Evolutionary conservation across 352 stramenopile species (phyloP).

Genomic region (Plasmopara muralis): DNA sequence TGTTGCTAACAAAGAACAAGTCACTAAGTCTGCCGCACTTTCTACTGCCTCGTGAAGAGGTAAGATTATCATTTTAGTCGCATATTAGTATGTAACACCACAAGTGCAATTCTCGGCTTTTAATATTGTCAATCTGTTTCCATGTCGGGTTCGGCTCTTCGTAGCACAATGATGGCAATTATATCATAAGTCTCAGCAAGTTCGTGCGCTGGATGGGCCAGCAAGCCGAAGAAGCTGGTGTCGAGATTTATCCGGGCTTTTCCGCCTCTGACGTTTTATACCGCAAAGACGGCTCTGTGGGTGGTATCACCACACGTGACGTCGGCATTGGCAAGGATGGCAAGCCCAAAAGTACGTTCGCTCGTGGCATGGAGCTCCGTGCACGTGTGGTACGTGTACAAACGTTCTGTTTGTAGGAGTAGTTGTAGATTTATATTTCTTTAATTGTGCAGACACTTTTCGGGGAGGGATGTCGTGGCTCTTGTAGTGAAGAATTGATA

Average conservation of each 20-base stretch:
- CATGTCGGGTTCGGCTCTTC: constrained; percentile 16
- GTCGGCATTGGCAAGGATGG: constrained; percentile 97
- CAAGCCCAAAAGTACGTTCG: constrained; percentile 94
- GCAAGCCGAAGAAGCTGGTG: constrained; percentile 95
- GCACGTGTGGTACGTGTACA: constrained; percentile 58
- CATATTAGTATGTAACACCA: neutral
- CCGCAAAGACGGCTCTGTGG: constrained; percentile 71
- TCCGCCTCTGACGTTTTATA: constrained; percentile 92
- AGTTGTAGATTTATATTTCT: neutral
- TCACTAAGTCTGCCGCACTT: constrained; percentile 88
- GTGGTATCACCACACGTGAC: constrained; percentile 97
- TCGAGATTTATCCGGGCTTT: constrained; percentile 99
- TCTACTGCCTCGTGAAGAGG: constrained; percentile 89
- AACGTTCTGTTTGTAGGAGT: neutral
- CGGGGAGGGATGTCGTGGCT: constrained; percentile 96
- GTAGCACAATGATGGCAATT: constrained; percentile 98
- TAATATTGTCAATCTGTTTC: constrained; percentile 1
- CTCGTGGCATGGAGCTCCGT: constrained; percentile 95
- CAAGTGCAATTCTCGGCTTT: neutral
- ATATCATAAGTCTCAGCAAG: constrained; percentile 96
- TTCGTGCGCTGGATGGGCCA: constrained; percentile 94
- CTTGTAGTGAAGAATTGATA: constrained; percentile 96
- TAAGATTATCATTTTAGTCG: constrained; percentile 9
- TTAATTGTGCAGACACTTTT: constrained; percentile 90
- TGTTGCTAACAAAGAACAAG: constrained; percentile 87